phyloP scores from a whole-genome alignment of 495 filamentous ascomycete genomes.

The Neurospora tetraspora region DNA sequence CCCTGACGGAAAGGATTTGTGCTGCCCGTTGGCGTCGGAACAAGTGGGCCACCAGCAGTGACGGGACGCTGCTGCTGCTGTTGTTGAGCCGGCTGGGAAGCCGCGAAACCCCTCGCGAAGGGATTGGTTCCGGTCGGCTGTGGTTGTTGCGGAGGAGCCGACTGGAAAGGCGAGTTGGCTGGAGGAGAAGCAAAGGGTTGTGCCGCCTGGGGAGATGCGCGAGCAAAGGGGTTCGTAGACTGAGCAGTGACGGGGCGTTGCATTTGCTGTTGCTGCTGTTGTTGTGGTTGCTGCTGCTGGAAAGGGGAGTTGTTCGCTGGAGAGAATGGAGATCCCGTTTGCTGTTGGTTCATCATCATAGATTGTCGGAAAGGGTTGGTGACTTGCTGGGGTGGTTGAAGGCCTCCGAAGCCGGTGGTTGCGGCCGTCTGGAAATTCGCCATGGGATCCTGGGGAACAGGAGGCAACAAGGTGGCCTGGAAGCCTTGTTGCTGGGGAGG shows the following conservation, averaged over 20 bases:
- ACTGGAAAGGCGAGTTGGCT: constrained; percentile 39
- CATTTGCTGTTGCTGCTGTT: constrained; percentile 9
- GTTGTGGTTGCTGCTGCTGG: constrained; percentile 4
- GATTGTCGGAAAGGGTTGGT: constrained; percentile 89
- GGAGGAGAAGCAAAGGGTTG: constrained; percentile 37
- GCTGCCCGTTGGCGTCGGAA: constrained; percentile 65
- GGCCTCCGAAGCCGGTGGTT: constrained; percentile 28
- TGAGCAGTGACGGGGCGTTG: constrained; percentile 39
- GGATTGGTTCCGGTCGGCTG: constrained; percentile 62
- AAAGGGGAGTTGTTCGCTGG: not conserved
- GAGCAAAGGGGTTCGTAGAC: constrained; percentile 82
- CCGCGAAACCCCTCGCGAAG: constrained; percentile 46
- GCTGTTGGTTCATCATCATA: constrained; percentile 51
- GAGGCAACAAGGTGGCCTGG: constrained; percentile 40
- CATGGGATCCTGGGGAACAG: constrained; percentile 58
- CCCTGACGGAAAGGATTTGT: constrained; percentile 94
- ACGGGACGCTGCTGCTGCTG: constrained; percentile 29
- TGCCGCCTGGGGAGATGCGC: constrained; percentile 37
- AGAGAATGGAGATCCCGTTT: constrained; percentile 32
- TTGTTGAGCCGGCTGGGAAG: constrained; percentile 20
- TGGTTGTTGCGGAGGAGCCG: constrained; percentile 45
- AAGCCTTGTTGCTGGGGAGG: constrained; percentile 54
- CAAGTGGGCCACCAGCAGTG: constrained; percentile 35
- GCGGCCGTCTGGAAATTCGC: constrained; percentile 38
- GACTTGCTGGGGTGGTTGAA: constrained; percentile 43